A percentile compares a stretch with the other conserved stretches of the same genome.
phyloP scores from a whole-genome alignment of 306 rosid species.

The Inga oerstediana region DNA sequence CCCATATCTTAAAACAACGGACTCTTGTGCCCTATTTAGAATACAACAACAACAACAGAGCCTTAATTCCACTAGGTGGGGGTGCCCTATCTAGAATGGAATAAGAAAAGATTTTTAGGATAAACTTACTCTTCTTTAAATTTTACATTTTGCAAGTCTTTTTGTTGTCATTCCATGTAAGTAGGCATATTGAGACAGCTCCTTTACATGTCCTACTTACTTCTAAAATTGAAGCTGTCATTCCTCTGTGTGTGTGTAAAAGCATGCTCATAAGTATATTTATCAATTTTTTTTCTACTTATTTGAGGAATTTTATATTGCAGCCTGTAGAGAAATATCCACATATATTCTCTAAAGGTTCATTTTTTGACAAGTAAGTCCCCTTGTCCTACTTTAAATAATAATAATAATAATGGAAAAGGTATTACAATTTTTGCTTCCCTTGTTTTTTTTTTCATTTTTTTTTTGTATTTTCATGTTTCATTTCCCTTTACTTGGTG shows the following conservation, averaged over 20 bases:
- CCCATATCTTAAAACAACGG: neutral
- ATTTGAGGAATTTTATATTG: constrained; percentile 17
- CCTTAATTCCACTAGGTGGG: no score
- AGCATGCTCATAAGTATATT: neutral
- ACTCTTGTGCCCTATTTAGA: neutral
- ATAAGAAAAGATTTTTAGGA: neutral
- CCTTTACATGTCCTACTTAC: no score
- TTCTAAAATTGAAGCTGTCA: no score
- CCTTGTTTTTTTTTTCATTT: no score
- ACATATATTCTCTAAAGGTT: constrained; percentile 52
- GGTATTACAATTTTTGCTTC: neutral
- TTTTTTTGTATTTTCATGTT: no score
- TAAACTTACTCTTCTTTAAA: neutral
- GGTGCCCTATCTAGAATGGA: neutral
- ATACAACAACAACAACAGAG: neutral
- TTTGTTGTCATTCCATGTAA: neutral
- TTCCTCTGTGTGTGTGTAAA: neutral
- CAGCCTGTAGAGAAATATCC: constrained; percentile 93
- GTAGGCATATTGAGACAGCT: neutral
- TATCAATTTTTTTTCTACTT: constrained; percentile 12
- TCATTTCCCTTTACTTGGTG: neutral
- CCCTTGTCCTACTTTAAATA: neutral
- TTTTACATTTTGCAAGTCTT: neutral
- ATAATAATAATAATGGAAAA: neutral
- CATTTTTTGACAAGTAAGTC: constrained; percentile 79